A percentile compares a stretch with the other conserved stretches of the same genome.
Conservation (phyloP, 2,329 filamentous ascomycete species). For the Corynespora cassiicola region DNA sequence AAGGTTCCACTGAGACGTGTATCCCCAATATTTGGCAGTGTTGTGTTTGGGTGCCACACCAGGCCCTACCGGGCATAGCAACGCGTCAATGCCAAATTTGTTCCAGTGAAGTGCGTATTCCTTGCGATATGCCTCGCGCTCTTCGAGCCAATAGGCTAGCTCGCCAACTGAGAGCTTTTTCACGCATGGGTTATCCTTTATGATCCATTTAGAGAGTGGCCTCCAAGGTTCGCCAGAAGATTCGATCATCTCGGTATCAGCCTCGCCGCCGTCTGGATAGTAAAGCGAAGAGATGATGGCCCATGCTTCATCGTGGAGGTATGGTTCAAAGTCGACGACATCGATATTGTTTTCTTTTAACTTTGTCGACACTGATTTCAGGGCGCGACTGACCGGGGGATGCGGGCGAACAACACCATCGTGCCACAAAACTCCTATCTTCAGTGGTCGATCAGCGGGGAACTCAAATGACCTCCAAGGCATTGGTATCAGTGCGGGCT, state of each 20-base stretch:
- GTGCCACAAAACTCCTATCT: constrained; percentile 68
- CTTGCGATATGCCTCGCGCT: constrained; percentile 53
- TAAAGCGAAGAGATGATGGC: constrained; percentile 48
- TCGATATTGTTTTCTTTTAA: constrained; percentile 57
- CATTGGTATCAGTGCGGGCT: constrained; percentile 65
- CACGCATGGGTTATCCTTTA: constrained; percentile 60
- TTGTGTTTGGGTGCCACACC: constrained; percentile 62
- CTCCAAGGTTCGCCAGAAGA: constrained; percentile 64
- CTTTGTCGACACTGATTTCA: constrained; percentile 54
- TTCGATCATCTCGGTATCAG: constrained; percentile 58
- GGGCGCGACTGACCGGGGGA: constrained; percentile 66
- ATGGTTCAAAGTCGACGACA: constrained; percentile 59
- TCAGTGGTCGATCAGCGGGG: constrained; percentile 46
- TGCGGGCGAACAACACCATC: constrained; percentile 71
- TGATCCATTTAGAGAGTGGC: constrained; percentile 66
- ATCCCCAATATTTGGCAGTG: constrained; percentile 66
- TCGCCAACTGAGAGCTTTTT: constrained; percentile 50
- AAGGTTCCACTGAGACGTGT: constrained; percentile 72
- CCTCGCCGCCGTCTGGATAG: constrained; percentile 66
- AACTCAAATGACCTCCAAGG: constrained; percentile 56
- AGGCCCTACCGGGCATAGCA: constrained; percentile 66
- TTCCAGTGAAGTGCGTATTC: constrained; percentile 55
- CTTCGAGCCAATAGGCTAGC: constrained; percentile 48
- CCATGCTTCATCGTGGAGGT: constrained; percentile 58
- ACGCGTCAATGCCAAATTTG: constrained; percentile 60